These are phyloP conservation scores for Colletotrichum siamense DNA, from an alignment of 2,329 filamentous ascomycete species.

Conservation along the genomic window DNA sequence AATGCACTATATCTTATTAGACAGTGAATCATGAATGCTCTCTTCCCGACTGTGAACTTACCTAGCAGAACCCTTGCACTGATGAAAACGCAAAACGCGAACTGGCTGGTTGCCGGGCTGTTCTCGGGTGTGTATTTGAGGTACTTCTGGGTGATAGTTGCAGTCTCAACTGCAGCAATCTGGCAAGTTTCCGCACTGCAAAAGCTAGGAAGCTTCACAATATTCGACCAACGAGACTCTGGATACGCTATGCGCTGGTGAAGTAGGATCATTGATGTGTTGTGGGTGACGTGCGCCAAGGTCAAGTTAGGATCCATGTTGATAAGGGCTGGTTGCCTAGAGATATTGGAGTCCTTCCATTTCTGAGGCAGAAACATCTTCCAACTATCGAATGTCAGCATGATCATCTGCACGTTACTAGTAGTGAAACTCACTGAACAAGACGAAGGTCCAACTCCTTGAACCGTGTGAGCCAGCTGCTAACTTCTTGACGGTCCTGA, in stretches of 20 bases:
- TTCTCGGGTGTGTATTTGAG: constrained; percentile 38
- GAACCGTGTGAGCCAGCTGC: constrained; percentile 50
- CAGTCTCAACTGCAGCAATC: constrained; percentile 48
- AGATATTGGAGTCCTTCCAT: constrained; percentile 43
- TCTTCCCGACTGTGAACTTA: neutral
- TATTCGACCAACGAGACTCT: constrained; percentile 30
- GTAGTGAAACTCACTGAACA: constrained; percentile 36
- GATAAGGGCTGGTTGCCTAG: constrained; percentile 26
- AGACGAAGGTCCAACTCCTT: constrained; percentile 52
- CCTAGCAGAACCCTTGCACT: constrained; percentile 46
- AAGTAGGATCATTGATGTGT: constrained; percentile 53
- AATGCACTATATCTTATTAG: constrained; percentile 28
- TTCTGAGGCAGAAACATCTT: constrained; percentile 49
- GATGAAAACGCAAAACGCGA: constrained; percentile 52
- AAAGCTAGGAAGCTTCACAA: constrained; percentile 41
- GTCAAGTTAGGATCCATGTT: constrained; percentile 55
- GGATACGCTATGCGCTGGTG: constrained; percentile 55
- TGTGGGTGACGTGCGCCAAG: constrained; percentile 53
- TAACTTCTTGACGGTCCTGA: constrained; percentile 41
- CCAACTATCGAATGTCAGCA: constrained; percentile 31
- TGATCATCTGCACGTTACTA: neutral
- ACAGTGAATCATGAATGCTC: neutral
- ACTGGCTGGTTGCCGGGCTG: constrained; percentile 39
- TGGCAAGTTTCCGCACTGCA: constrained; percentile 56
- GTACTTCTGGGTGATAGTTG: constrained; percentile 51